Evolutionary conservation across 495 filamentous ascomycete genomes (phyloP), one percentile per base, ranked within the genome.

Genomic region (Ascodesmis nigricans): DNA sequence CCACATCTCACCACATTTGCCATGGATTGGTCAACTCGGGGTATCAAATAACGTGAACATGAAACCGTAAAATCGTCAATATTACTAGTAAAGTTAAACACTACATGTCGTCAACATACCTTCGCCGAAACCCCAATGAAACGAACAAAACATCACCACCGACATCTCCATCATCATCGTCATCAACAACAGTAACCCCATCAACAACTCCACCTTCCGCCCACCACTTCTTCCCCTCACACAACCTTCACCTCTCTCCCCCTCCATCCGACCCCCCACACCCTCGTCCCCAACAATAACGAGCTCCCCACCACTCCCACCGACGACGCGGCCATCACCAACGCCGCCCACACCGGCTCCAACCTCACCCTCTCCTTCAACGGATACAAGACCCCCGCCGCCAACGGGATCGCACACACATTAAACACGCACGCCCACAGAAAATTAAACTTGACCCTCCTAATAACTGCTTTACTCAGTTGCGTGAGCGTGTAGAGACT

Each of bases 371-470:
- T 24, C 7, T 27, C 10, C 14, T 15, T 4, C 5, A 38, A 36
- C 30, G 78, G 72, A 50, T 81, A 91, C 6, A 91, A 56, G 8
- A 71, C 70, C 1, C 82, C 82, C 1, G 79, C 82, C 2, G 82
- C 79, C 26, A 92, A 59, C 2, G 82, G 82, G n/a, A 92, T 53
- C 3, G 78, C 69, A 29, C 73, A 49, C 6, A 73, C 33, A 46
- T 92, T 92, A 49, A 91, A 92, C 2, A 90, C 55, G n/a, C 80
- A 54, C 2, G 82, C 82, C 82, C 82, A 92, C 18, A 53, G 66
- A 51, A 91, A 92, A 46, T 92, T 92, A 57, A 87, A 63, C 49
- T 72, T 73, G 43, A 92, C 74, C 10, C 82, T 61, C 21, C 65
- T 56, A 48, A 91, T 84, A 1, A 91, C 79, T 2, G 62, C 61